Conservation (phyloP, 2,329 filamentous ascomycete genomes). For the Chaetomium strumarium region DNA sequence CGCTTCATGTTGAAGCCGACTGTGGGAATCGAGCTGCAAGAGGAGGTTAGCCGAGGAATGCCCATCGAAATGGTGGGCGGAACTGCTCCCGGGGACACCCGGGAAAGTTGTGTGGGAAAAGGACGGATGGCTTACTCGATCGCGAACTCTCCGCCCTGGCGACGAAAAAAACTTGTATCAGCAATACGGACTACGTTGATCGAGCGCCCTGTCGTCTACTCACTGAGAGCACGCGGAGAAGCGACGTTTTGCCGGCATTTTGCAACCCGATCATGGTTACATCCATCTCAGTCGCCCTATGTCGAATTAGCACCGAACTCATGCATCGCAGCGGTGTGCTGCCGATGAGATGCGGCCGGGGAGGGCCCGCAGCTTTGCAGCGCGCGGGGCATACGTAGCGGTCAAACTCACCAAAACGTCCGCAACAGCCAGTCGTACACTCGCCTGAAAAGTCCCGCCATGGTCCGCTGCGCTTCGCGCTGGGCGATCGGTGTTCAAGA, state of each 20-base stretch:
- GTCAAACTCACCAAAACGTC: slow-evolving; percentile 78
- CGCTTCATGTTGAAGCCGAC: slow-evolving; percentile 99
- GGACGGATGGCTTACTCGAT: slow-evolving; percentile 72
- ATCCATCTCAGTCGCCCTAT: slow-evolving; percentile 97
- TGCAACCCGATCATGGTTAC: slow-evolving; percentile 98
- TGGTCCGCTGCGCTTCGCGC: slow-evolving; percentile 37
- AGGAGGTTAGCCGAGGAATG: slow-evolving; percentile 32
- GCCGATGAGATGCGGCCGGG: slow-evolving; percentile 22
- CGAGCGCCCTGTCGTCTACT: slow-evolving; percentile 34
- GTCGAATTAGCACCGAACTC: slow-evolving; percentile 15
- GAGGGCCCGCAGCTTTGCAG: slow-evolving; percentile 25
- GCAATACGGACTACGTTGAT: slow-evolving; percentile 1
- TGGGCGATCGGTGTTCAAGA: neutral
- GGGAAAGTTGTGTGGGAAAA: neutral
- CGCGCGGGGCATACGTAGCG: slow-evolving; percentile 17
- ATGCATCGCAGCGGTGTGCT: slow-evolving; percentile 2
- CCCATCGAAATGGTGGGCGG: slow-evolving; percentile 13
- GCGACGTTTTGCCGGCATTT: slow-evolving; percentile 95
- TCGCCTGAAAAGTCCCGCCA: slow-evolving; percentile 87
- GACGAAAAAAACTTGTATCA: slow-evolving; percentile 20
- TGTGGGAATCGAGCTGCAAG: slow-evolving; percentile 84
- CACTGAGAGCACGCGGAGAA: slow-evolving; percentile 91
- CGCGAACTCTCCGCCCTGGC: slow-evolving; percentile 92
- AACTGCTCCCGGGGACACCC: slow-evolving; percentile 19
- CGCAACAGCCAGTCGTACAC: slow-evolving; percentile 98